A percentile compares a stretch with the other conserved stretches of the same genome.
Conservation (phyloP, 768 basidiomycete genomes). For the Neoboletus subvelutipes region DNA sequence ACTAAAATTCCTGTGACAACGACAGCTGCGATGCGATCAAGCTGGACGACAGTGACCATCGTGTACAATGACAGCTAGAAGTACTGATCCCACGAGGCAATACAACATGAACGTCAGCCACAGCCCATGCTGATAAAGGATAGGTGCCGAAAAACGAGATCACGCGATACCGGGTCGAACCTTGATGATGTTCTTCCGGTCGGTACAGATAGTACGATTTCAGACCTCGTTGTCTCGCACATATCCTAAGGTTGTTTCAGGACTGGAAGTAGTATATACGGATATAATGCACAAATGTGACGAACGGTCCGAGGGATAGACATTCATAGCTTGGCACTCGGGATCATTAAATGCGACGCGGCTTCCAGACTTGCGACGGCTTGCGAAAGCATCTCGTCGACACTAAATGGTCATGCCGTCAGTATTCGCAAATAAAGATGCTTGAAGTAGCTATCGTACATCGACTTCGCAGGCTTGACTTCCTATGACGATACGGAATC, state of each 20-base stretch:
- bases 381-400: constrained; percentile 77
- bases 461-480: constrained; percentile 81
- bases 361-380: constrained; percentile 58
- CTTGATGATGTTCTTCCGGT: background rate
- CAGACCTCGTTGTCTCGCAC: background rate
- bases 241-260: background rate
- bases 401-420: constrained; percentile 40
- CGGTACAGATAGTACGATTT: background rate
- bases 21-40: background rate
- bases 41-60: constrained; percentile 10
- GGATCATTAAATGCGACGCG: constrained; percentile 41
- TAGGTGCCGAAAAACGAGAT: background rate
- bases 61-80: background rate
- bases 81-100: background rate
- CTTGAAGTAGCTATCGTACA: constrained; percentile 46
- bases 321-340: constrained; percentile 49
- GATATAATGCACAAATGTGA: background rate
- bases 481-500: constrained; percentile 41
- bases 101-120: too few relatives aligned
- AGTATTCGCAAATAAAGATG: constrained; percentile 5
- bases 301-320: background rate
- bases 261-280: background rate
- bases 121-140: background rate
- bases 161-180: background rate
- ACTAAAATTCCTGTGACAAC: constrained; percentile 3